Conservation (phyloP, 148 eudicot species). For the Hydrangea macrophylla region DNA sequence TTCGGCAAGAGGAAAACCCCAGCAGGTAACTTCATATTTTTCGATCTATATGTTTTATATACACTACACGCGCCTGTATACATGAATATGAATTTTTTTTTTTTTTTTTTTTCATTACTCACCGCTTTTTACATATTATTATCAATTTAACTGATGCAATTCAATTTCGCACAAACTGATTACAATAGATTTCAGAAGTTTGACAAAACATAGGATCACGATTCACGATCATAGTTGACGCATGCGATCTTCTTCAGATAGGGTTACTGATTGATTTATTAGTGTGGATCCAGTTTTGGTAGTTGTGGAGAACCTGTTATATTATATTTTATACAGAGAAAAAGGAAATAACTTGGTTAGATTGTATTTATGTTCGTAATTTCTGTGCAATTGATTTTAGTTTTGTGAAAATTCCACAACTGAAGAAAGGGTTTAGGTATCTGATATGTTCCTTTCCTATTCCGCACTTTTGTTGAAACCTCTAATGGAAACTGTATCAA, state of each 20-base stretch:
- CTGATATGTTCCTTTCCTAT: not conserved
- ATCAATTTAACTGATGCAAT: not conserved
- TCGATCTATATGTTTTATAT: conserved; percentile 1
- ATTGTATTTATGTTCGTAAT: too few species aligned
- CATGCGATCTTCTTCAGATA: not conserved
- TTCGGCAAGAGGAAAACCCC: conserved; percentile 89
- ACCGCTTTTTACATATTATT: not conserved
- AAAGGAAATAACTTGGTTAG: not conserved
- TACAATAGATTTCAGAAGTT: not conserved
- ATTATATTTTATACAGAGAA: not conserved
- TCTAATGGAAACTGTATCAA: not conserved
- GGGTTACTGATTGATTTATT: not conserved
- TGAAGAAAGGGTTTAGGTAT: not conserved
- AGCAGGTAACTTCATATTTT: conserved; percentile 61
- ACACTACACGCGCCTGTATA: too few species aligned
- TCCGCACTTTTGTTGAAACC: not conserved
- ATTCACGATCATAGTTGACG: not conserved
- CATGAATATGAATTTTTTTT: too few species aligned
- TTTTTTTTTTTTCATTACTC: not conserved
- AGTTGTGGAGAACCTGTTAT: not conserved
- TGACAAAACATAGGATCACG: not conserved
- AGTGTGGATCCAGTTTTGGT: not conserved
- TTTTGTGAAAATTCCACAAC: not conserved
- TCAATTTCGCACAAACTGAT: not conserved
- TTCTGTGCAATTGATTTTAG: not conserved